Evolutionary conservation across 2,329 filamentous ascomycete species (phyloP).

Genomic region (Fusarium sp.): DNA sequence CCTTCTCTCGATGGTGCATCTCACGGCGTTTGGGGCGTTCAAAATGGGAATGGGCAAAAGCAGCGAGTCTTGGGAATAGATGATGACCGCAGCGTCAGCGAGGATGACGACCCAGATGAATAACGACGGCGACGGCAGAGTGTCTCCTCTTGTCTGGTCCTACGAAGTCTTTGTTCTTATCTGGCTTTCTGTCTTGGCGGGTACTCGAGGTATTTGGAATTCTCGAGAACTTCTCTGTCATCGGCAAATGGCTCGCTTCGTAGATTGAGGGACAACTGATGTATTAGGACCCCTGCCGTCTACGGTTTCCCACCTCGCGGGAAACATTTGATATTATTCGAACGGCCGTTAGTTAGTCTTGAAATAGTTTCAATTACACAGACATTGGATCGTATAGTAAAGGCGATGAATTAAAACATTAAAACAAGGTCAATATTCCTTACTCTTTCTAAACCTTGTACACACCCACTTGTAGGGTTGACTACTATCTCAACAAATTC

Average conservation of each 20-base stretch:
- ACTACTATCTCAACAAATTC: slow-evolving; percentile 27
- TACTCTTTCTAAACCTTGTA: not conserved
- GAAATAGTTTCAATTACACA: slow-evolving; percentile 24
- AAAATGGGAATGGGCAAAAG: slow-evolving; percentile 51
- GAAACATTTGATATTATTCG: slow-evolving; percentile 39
- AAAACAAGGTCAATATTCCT: not conserved
- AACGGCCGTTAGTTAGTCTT: slow-evolving; percentile 35
- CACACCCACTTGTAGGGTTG: not conserved
- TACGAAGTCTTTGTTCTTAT: slow-evolving; percentile 47
- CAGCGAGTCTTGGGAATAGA: slow-evolving; percentile 49
- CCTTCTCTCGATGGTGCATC: slow-evolving; percentile 44
- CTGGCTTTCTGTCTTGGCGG: slow-evolving; percentile 5
- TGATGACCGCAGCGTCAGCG: slow-evolving; percentile 61
- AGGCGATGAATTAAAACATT: not conserved
- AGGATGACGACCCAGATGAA: slow-evolving; percentile 73
- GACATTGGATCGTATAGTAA: slow-evolving; percentile 17
- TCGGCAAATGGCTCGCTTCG: slow-evolving; percentile 37
- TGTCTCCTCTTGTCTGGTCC: slow-evolving; percentile 73
- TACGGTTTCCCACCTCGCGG: slow-evolving; percentile 50
- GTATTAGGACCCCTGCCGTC: slow-evolving; percentile 70
- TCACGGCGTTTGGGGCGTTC: slow-evolving; percentile 61
- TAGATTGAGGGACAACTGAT: slow-evolving; percentile 67
- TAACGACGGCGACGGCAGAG: slow-evolving; percentile 66
- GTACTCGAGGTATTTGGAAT: not conserved
- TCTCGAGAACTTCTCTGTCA: not conserved